Evolutionary conservation across 768 basidiomycete species (phyloP).

Genomic region (Leccinum subtestaceum): DNA sequence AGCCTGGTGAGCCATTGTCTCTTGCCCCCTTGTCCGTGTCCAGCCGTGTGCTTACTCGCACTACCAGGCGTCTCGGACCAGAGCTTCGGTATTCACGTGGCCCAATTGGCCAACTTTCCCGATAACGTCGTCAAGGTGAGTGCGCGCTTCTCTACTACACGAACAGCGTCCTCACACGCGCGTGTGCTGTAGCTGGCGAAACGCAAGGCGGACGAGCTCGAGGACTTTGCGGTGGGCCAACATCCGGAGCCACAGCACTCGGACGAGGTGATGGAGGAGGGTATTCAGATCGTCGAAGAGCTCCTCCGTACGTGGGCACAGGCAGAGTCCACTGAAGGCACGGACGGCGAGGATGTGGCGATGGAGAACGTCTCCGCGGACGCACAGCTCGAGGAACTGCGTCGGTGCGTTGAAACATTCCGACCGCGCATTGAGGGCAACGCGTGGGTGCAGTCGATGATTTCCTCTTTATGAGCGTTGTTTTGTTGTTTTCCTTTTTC

Average conservation of each 20-base stretch:
- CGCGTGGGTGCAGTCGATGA: constrained; percentile 67
- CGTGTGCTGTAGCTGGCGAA: constrained; percentile 65
- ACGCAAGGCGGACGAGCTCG: constrained; percentile 87
- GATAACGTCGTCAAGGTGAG: constrained; percentile 85
- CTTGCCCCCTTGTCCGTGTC: background rate
- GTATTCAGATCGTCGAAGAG: constrained; percentile 76
- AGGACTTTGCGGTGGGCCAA: constrained; percentile 65
- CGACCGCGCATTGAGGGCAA: constrained; percentile 72
- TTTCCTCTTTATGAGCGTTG: constrained; percentile 38
- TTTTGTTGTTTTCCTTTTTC: background rate
- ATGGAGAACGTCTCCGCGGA: constrained; percentile 46
- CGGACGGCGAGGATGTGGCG: constrained; percentile 44
- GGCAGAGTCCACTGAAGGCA: constrained; percentile 38
- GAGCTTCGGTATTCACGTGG: constrained; percentile 98
- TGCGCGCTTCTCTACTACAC: background rate
- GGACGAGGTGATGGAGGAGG: constrained; percentile 67
- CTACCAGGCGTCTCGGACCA: constrained; percentile 84
- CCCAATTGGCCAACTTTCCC: constrained; percentile 95
- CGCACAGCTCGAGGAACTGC: constrained; percentile 46
- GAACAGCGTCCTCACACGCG: background rate
- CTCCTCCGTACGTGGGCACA: constrained; percentile 68
- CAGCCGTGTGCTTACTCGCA: background rate
- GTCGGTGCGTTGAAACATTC: constrained; percentile 61
- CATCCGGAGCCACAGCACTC: constrained; percentile 45
- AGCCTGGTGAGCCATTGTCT: constrained; percentile 57